Percentiles rank a stretch among this genome's conserved stretches.
phyloP scores from a whole-genome alignment of 2,329 filamentous ascomycete genomes.

The Aspergillus awamori region DNA sequence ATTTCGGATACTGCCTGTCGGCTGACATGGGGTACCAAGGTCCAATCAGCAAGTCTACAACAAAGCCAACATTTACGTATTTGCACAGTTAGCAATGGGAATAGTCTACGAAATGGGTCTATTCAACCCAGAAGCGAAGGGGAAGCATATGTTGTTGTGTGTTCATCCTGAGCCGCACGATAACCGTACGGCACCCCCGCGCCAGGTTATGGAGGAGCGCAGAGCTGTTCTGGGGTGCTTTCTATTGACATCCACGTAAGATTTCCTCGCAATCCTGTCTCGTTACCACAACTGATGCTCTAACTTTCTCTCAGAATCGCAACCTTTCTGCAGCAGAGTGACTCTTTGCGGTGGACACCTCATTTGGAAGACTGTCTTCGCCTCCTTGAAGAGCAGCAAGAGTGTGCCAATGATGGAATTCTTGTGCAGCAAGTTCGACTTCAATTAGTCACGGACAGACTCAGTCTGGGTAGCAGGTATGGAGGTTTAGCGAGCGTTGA shows the following conservation, averaged over 20 bases:
- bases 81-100: slow-evolving; percentile 7
- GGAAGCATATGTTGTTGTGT: slow-evolving; percentile 12
- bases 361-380: slow-evolving; percentile 62
- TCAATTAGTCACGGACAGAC: slow-evolving; percentile 18
- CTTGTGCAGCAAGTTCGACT: slow-evolving; percentile 39
- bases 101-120: slow-evolving; percentile 22
- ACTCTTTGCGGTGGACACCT: slow-evolving; percentile 59
- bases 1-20: not conserved
- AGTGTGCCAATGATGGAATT: slow-evolving; percentile 54
- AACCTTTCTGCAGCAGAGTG: slow-evolving; percentile 51
- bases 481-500: not conserved
- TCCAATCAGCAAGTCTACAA: slow-evolving; percentile 17
- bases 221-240: slow-evolving; percentile 56
- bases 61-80: slow-evolving; percentile 20
- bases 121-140: slow-evolving; percentile 9
- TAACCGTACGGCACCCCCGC: not conserved
- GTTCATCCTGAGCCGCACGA: slow-evolving; percentile 8
- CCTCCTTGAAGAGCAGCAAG: slow-evolving; percentile 48
- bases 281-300: not conserved
- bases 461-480: not conserved
- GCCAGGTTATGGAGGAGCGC: slow-evolving; percentile 52
- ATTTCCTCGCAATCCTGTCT: no score
- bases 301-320: slow-evolving; percentile 38
- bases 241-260: slow-evolving; percentile 44
- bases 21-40: not conserved